Base-by-base conservation (phyloP, 2,329 filamentous ascomycete species). In the Emergomyces orientalis region DNA sequence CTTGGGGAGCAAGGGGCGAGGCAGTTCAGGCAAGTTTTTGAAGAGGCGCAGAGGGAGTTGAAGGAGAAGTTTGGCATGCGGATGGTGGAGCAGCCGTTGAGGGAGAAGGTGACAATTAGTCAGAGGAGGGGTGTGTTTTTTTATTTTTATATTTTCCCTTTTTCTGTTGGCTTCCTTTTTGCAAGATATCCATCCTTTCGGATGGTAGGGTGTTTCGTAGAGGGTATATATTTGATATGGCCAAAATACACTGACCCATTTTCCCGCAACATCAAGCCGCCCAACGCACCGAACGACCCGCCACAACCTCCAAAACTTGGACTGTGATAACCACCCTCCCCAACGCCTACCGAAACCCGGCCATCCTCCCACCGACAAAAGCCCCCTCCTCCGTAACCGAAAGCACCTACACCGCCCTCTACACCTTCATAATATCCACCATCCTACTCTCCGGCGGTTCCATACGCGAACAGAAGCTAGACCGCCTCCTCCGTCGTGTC, bases 21-120 rank as follows among this genome's bases (percentile, higher is more conserved):
- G 39, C 79, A 86, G 43, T 97, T 97, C 74, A 91, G 86, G 72
- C 74, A 77, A 14, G 85, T 97, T 3, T 97, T 96, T 70, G 83
- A 84, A 0, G 79, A 83, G 49, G 90, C 93, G 51, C 93, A 99
- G 73, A 76, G 79, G 41, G 84, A 89, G 67, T 78, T 99, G 45
- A 80, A 82, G 57, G 77, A 78, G 1, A 82, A 87, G 0, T 97
- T 96, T 76, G 94, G 94, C n/a, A 96, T 97, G 91, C 84, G 92
- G 73, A 84, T 99, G 81, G 81, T 85, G 3, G 92, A 97, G 76
- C 80, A 97, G 59, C 91, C 94, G 0, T 80, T 83, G 1, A 84
- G 84, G 70, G 93, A 97, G 71, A 95, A 91, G 74, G 82, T 89
- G 58, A 91, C 91, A 0, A 76, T 96, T 41, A 86, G 86, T 64